Evolutionary conservation across 177 flowering plant genomes (phyloP).

Genomic region (Vitis hybrid): DNA sequence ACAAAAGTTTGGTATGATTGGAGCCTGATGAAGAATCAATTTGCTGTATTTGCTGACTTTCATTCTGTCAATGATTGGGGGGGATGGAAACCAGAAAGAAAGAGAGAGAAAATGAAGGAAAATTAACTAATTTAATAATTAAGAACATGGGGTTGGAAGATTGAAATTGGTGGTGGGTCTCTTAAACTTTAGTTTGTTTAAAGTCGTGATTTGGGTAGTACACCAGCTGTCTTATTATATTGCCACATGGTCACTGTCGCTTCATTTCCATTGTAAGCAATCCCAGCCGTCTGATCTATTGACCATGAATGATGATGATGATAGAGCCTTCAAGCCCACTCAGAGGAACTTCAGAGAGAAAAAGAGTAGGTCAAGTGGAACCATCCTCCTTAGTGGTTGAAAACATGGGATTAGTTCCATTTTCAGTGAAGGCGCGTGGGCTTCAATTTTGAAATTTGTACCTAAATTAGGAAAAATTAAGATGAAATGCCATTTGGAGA

Average conservation of each 20-base stretch:
- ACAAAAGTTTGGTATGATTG: not conserved
- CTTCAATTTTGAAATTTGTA: not conserved
- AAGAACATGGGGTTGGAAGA: not conserved
- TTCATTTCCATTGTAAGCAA: not conserved
- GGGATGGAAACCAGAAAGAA: not conserved
- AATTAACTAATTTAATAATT: not conserved
- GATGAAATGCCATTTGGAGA: too few species aligned
- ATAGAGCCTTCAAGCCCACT: not conserved
- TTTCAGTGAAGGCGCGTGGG: conserved; percentile 1
- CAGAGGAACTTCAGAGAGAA: not conserved
- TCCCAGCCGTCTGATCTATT: not conserved
- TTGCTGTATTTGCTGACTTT: conserved; percentile 8
- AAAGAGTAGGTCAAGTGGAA: conserved; percentile 13
- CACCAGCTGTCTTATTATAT: too few species aligned
- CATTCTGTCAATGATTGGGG: not conserved
- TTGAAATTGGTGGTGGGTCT: not conserved
- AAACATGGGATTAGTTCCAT: not conserved
- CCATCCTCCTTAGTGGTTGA: conserved; percentile 17
- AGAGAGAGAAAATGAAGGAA: not conserved
- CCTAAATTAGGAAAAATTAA: too few species aligned
- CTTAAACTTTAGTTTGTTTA: not conserved
- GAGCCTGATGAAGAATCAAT: not conserved
- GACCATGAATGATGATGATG: not conserved
- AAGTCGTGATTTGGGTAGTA: too few species aligned
- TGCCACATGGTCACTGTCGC: not conserved